Conservation (phyloP, 106 monocot genomes). For the Narthecium ossifragum region DNA sequence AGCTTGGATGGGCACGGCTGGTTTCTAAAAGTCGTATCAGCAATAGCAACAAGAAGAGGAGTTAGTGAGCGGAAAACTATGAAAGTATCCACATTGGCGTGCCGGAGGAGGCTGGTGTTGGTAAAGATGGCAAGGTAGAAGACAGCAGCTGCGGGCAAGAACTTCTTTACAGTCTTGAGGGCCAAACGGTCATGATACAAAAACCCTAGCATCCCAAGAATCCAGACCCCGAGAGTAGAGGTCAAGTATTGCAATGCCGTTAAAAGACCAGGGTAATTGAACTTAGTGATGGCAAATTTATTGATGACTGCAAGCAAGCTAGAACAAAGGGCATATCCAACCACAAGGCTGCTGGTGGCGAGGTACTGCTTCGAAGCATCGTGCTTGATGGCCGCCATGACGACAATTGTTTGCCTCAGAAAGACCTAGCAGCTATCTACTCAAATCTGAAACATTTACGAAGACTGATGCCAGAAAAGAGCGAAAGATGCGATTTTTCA, state of each 20-base stretch:
- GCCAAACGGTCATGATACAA: constrained; percentile 68
- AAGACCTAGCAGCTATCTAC: no score
- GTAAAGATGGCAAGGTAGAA: constrained; percentile 95
- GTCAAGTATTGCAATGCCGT: constrained; percentile 76
- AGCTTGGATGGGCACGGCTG: constrained; percentile 84
- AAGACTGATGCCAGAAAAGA: no score
- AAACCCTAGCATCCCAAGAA: constrained; percentile 66
- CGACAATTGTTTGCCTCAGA: no score
- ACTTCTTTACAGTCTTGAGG: constrained; percentile 64
- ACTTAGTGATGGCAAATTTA: constrained; percentile 79
- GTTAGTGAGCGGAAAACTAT: constrained; percentile 85
- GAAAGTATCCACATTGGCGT: constrained; percentile 91
- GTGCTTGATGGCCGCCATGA: no score
- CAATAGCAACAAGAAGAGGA: constrained; percentile 71
- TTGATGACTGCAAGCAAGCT: constrained; percentile 87
- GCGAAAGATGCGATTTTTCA: no score
- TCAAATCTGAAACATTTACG: no score
- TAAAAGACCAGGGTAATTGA: constrained; percentile 70
- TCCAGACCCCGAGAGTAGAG: constrained; percentile 61
- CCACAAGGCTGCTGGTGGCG: constrained; percentile 67
- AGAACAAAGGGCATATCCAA: constrained; percentile 80
- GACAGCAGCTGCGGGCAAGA: constrained; percentile 77
- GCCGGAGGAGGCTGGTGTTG: constrained; percentile 84
- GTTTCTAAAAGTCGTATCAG: constrained; percentile 74
- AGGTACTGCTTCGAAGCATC: constrained; percentile 59